These are phyloP conservation scores for Acanthochlamys bracteata DNA, from an alignment of 106 monocot genomes.

Conservation along the genomic window DNA sequence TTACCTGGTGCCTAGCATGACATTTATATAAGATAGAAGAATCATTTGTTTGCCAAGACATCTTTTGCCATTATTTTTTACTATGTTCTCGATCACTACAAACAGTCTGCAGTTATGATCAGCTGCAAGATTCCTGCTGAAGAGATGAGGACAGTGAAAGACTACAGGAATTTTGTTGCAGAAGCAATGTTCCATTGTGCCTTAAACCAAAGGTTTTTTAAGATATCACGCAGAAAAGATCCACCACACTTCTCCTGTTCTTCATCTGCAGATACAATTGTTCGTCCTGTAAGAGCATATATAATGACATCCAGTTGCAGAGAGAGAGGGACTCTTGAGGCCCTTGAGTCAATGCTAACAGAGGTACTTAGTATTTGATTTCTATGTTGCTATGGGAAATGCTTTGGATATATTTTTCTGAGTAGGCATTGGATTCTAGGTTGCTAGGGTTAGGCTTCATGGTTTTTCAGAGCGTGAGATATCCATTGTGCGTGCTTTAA, in stretches of 20 bases:
- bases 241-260: conserved; percentile 95
- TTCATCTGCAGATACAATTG: conserved; percentile 70
- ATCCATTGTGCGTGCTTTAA: conserved; percentile 78
- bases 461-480: conserved; percentile 97
- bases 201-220: conserved; percentile 92
- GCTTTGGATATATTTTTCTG: conserved; percentile 8
- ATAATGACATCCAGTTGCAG: conserved; percentile 93
- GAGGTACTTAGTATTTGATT: conserved; percentile 49
- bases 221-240: conserved; percentile 88
- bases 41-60: neutral
- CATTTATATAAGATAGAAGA: too few relatives aligned
- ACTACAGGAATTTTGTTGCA: conserved; percentile 78
- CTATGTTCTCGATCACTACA: conserved; percentile 12
- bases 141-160: conserved; percentile 83
- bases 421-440: conserved; percentile 22
- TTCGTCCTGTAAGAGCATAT: conserved; percentile 88
- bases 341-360: conserved; percentile 87
- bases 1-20: neutral
- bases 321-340: conserved; percentile 74
- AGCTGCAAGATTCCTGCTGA: conserved; percentile 80
- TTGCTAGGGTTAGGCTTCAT: conserved; percentile 88
- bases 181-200: conserved; percentile 99
- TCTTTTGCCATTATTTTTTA: neutral
- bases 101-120: conserved; percentile 97
- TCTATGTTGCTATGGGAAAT: neutral